Conservation (phyloP, 306 rosid genomes). For the Vigna radiata region DNA sequence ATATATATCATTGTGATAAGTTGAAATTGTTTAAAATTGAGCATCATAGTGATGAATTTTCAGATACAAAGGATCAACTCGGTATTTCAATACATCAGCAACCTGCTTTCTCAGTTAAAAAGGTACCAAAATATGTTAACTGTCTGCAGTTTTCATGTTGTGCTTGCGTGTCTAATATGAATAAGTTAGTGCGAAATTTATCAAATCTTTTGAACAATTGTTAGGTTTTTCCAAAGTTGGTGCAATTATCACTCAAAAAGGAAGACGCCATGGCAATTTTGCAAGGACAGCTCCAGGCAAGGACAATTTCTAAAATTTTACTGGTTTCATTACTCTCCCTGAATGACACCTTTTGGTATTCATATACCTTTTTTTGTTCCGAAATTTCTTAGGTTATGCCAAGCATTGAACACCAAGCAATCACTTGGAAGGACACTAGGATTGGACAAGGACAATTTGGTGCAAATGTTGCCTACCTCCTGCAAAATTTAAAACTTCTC, state of each 20-base stretch:
- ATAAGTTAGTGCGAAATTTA: no score
- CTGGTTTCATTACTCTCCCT: no score
- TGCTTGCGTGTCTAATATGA: background rate
- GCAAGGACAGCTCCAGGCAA: slow-evolving; percentile 4
- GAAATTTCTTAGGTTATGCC: background rate
- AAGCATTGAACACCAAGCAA: background rate
- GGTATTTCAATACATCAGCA: slow-evolving; percentile 4
- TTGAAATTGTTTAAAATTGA: background rate
- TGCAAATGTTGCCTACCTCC: background rate
- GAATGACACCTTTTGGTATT: no score
- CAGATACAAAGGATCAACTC: background rate
- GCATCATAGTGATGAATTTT: background rate
- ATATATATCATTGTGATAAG: slow-evolving; percentile 10
- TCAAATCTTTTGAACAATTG: no score
- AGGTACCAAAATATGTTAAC: background rate
- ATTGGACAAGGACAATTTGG: background rate
- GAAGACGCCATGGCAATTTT: background rate
- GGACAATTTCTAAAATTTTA: background rate
- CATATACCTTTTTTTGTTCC: background rate
- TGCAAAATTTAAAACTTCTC: background rate
- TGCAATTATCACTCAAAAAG: background rate
- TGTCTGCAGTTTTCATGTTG: background rate
- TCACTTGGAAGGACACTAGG: background rate
- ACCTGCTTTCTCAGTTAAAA: background rate
- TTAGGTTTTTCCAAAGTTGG: slow-evolving; percentile 14